Base-by-base conservation (phyloP, 106 monocot genomes). In the Allium cepa region DNA sequence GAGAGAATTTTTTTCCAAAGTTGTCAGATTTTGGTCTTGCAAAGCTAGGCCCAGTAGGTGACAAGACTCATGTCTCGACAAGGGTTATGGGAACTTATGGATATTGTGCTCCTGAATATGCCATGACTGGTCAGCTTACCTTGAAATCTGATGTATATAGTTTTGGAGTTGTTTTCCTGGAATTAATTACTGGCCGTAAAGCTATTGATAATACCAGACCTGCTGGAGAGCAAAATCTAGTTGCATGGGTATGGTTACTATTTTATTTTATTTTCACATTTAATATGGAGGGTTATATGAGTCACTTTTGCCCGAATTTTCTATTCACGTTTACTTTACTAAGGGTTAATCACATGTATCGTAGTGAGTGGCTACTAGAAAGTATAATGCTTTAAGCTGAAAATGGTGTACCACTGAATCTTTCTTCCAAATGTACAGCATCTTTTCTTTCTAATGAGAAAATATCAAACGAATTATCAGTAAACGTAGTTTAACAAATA, bases 21-120 rank as follows among this genome's bases (percentile, higher is more conserved):
- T 53, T 76, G 12, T 70, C 76, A 8, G 76, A 76, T 76, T 76
- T 69, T 64, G 76, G 76, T 14, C 68, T 76, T 48, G 70, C 69
- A 26, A 76, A 70, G 56, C 63, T 73, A 11, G 73, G 73, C 45
- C 64, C 73, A 17, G 73, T 64, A 47, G 73, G 73, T 8, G 73
- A 73, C 36, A 73, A 73, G 73, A 71, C 70, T 46, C 70, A 71
- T 26, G 70, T 71, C 48, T 71, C 70, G 9, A 71, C 70, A 13
- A 16, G 70, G 1, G 70, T 71, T 10, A 71, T 71, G 70, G 70
- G 70, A 13, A 71, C 70, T 14, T 71, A 71, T 60, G 70, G 70
- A 18, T 71, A 71, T 71, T 71, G 70, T 60, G 70, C 70, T 71
- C 70, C 70, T 60, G 70, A 71, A 47, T 71, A 71, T 59, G 70